Evolutionary conservation across 768 basidiomycete species (phyloP).

Genomic region (Phanerodontia chrysosporium): DNA sequence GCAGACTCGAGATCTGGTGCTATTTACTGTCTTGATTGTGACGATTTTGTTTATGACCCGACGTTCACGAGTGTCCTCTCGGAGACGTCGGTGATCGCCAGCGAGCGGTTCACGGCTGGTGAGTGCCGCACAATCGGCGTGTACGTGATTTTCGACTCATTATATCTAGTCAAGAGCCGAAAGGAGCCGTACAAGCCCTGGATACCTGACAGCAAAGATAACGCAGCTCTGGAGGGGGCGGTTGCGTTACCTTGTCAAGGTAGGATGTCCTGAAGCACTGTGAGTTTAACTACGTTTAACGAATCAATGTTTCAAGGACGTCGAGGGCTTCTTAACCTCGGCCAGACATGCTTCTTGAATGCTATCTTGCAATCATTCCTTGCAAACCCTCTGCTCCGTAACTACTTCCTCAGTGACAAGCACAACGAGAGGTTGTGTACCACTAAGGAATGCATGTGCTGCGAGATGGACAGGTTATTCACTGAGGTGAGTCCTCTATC

Average conservation of each 20-base stretch:
- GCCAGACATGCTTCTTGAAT: conserved; percentile 93
- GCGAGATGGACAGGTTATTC: conserved; percentile 90
- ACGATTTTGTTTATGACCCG: conserved; percentile 68
- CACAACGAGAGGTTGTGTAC: conserved; percentile 77
- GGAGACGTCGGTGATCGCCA: conserved; percentile 42
- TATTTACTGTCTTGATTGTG: conserved; percentile 69
- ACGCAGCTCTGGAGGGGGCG: conserved; percentile 43
- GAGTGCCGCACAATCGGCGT: conserved; percentile 11
- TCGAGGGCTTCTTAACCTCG: conserved; percentile 83
- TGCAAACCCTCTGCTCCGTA: conserved; percentile 85
- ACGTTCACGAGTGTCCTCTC: conserved; percentile 44
- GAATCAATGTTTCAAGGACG: conserved; percentile 43
- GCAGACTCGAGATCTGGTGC: conserved; percentile 71
- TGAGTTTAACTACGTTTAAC: neutral
- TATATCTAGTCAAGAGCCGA: neutral
- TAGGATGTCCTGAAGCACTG: conserved; percentile 21
- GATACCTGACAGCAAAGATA: conserved; percentile 40
- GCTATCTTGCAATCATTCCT: conserved; percentile 86
- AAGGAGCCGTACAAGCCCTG: conserved; percentile 46
- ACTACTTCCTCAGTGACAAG: conserved; percentile 87
- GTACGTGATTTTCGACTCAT: conserved; percentile 4
- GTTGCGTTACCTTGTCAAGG: conserved; percentile 71
- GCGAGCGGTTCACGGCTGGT: conserved; percentile 64
- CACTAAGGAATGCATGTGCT: conserved; percentile 76
- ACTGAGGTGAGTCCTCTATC: conserved; percentile 46